phyloP scores from a whole-genome alignment of 805 yeast species.

The Metschnikowia picachoensis region DNA sequence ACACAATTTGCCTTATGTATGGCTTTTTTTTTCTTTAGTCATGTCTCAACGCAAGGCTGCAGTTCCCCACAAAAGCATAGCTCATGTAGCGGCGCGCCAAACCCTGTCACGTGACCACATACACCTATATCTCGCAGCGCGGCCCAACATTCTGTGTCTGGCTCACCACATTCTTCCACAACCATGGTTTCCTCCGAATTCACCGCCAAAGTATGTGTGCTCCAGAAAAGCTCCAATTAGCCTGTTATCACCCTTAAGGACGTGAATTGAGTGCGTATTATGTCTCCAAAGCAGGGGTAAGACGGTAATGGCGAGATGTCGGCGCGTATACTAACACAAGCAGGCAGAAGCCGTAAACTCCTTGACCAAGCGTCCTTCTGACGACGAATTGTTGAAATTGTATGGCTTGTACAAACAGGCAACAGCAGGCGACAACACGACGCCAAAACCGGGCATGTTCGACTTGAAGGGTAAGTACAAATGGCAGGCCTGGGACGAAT shows the following conservation, averaged over 20 bases:
- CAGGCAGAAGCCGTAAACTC: constrained; percentile 79
- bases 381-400: constrained; percentile 80
- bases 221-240: neutral
- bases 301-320: too few relatives aligned
- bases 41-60: too few relatives aligned
- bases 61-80: neutral
- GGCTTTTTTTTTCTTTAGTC: too few relatives aligned
- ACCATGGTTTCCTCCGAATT: constrained; percentile 28
- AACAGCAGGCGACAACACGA: constrained; percentile 88
- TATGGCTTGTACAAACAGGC: constrained; percentile 97
- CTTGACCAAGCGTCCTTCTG: constrained; percentile 72
- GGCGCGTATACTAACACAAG: constrained; percentile 8
- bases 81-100: too few relatives aligned
- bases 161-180: neutral
- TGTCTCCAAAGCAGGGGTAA: neutral
- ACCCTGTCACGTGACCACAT: constrained; percentile 4
- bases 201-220: constrained; percentile 26
- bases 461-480: constrained; percentile 94
- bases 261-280: neutral
- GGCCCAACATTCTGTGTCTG: constrained; percentile 1
- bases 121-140: neutral
- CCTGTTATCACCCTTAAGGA: neutral
- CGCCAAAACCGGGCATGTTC: constrained; percentile 85
- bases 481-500: constrained; percentile 94
- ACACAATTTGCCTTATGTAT: too few relatives aligned